A percentile compares a stretch with the other conserved stretches of the same genome.
These are phyloP conservation scores for Sarocladium strictum DNA, from an alignment of 2,329 filamentous ascomycete genomes.

Conservation along the genomic window DNA sequence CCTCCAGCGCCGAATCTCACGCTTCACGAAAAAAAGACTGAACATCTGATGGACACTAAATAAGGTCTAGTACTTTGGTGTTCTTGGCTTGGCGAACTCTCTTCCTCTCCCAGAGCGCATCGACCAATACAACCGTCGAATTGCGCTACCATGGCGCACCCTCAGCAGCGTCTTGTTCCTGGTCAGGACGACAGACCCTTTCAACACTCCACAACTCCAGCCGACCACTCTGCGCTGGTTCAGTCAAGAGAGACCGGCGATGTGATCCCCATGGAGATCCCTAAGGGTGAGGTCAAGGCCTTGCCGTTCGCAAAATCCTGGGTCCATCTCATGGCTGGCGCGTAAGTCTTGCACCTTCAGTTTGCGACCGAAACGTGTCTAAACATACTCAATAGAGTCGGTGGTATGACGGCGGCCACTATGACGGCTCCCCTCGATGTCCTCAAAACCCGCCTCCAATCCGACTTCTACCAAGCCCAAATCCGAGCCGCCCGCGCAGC, in stretches of 20 bases:
- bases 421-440: slow-evolving; percentile 93
- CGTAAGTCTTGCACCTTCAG: slow-evolving; percentile 48
- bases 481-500: slow-evolving; percentile 62
- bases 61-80: not conserved
- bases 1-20: too few species aligned
- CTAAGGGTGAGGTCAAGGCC: slow-evolving; percentile 28
- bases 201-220: slow-evolving; percentile 21
- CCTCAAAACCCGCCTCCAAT: slow-evolving; percentile 87
- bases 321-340: slow-evolving; percentile 88
- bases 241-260: slow-evolving; percentile 60
- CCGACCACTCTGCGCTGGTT: slow-evolving; percentile 35
- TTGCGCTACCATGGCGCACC: slow-evolving; percentile 25
- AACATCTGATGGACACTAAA: not conserved
- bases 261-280: slow-evolving; percentile 32
- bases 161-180: slow-evolving; percentile 21
- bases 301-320: slow-evolving; percentile 68
- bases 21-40: too few species aligned
- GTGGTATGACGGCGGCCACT: slow-evolving; percentile 87
- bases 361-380: not conserved
- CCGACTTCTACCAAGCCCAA: slow-evolving; percentile 88
- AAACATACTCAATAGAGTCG: slow-evolving; percentile 48
- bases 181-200: slow-evolving; percentile 26
- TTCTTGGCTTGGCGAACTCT: not conserved
- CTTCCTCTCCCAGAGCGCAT: not conserved
- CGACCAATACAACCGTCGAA: not conserved